phyloP scores from a whole-genome alignment of 1,139 yeast species.

The Protomyces inundatus region DNA sequence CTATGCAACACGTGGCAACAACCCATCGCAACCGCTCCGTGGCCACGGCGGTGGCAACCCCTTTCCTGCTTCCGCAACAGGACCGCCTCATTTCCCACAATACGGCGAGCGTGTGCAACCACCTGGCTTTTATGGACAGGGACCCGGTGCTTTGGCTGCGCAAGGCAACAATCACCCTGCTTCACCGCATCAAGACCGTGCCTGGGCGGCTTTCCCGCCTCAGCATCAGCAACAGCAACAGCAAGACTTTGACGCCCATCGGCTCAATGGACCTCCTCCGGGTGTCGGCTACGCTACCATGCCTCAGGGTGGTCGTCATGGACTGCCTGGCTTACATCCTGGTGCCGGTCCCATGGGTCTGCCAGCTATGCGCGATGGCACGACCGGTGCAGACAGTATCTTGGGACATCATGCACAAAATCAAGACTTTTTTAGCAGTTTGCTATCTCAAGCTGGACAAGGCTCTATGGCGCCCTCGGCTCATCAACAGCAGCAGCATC shows the following conservation, averaged over 20 bases:
- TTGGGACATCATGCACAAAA: constrained; percentile 18
- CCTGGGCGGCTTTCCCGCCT: neutral
- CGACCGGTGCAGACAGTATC: neutral
- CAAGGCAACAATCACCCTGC: neutral
- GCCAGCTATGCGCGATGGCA: constrained; percentile 11
- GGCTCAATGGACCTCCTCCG: neutral
- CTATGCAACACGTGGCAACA: neutral
- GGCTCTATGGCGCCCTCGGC: neutral
- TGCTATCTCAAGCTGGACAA: neutral
- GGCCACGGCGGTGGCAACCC: neutral
- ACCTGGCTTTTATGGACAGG: neutral
- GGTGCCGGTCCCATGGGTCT: neutral
- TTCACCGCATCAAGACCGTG: neutral
- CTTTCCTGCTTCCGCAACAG: neutral
- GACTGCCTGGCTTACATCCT: neutral
- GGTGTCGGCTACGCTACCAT: neutral
- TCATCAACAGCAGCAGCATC: neutral
- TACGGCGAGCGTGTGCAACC: neutral
- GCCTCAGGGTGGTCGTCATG: neutral
- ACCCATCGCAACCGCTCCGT: neutral
- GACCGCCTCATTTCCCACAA: neutral
- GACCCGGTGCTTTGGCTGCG: neutral
- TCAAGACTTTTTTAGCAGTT: constrained; percentile 20
- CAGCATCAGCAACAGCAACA: neutral
- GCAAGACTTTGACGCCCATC: neutral